These are phyloP conservation scores for Aurantiochytrium sp. DNA, from an alignment of 108 stramenopile species.

Conservation along the genomic window DNA sequence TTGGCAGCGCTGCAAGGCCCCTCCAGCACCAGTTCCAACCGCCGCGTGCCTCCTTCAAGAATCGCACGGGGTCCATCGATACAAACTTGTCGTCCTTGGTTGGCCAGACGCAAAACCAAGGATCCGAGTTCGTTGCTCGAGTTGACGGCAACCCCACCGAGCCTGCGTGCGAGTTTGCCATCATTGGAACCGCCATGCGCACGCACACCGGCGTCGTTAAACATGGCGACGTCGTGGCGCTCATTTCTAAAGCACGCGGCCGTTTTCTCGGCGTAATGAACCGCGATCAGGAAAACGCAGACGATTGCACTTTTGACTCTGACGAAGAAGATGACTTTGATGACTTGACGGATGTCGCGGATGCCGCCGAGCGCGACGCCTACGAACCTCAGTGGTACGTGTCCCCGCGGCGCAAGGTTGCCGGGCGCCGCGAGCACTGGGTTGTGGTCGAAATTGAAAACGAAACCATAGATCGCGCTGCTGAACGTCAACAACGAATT, in stretches of 20 bases:
- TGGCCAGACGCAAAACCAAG: background rate
- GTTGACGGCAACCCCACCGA: constrained; percentile 2
- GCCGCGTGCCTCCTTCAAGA: background rate
- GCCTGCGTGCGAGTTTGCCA: background rate
- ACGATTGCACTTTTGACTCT: background rate
- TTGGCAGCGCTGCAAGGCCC: background rate
- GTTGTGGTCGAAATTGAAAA: background rate
- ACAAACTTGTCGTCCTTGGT: background rate
- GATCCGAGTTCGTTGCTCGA: background rate
- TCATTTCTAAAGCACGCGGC: background rate
- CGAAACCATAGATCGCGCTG: background rate
- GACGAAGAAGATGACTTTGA: background rate
- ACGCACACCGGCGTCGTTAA: background rate
- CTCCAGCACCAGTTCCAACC: too few relatives aligned
- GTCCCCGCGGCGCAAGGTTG: background rate
- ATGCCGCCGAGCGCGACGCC: background rate
- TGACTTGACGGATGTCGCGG: background rate
- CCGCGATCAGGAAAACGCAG: background rate
- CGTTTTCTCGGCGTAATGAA: background rate
- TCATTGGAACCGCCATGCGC: background rate
- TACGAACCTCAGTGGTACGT: background rate
- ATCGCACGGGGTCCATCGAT: background rate
- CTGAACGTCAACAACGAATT: background rate
- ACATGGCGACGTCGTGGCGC: constrained; percentile 2
- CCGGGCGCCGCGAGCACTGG: background rate